A percentile compares a stretch with the other conserved stretches of the same genome.
phyloP scores from a whole-genome alignment of 2,329 filamentous ascomycete species.

The Phialocephala sp. region DNA sequence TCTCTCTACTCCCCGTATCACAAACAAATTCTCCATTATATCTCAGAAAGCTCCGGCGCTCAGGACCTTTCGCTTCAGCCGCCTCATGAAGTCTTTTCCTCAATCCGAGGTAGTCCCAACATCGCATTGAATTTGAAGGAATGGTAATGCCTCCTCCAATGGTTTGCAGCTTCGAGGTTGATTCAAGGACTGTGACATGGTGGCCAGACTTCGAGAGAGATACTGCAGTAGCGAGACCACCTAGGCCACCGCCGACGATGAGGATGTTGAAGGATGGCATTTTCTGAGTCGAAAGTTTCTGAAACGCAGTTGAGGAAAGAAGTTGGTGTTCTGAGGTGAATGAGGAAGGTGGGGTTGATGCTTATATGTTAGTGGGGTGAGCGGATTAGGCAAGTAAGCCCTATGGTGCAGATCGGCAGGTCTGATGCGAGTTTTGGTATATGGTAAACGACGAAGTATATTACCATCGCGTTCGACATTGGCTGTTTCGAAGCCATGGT shows the following conservation, averaged over 20 bases:
- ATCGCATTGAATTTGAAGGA: conserved; percentile 21
- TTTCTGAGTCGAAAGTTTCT: background rate
- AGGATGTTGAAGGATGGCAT: conserved; percentile 33
- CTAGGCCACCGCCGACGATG: conserved; percentile 44
- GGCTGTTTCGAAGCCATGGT: background rate
- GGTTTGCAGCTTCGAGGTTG: conserved; percentile 19
- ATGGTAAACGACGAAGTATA: background rate
- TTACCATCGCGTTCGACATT: too few species aligned
- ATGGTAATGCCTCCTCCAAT: conserved; percentile 24
- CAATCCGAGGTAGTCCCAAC: conserved; percentile 19
- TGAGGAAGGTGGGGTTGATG: conserved; percentile 9
- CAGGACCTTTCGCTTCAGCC: conserved; percentile 3
- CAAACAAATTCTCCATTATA: conserved; percentile 24
- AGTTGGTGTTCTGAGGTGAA: background rate
- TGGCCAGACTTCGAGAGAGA: conserved; percentile 40
- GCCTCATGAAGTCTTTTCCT: conserved; percentile 13
- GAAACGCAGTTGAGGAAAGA: background rate
- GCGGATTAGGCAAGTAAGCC: background rate
- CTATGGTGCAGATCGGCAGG: background rate
- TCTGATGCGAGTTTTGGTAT: background rate
- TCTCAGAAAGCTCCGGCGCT: conserved; percentile 9
- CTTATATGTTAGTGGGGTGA: background rate
- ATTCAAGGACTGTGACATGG: conserved; percentile 39
- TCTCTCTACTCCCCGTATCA: conserved; percentile 2
- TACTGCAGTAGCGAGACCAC: conserved; percentile 41